phyloP scores from a whole-genome alignment of 306 rosid species.

The Dryas drummondii region DNA sequence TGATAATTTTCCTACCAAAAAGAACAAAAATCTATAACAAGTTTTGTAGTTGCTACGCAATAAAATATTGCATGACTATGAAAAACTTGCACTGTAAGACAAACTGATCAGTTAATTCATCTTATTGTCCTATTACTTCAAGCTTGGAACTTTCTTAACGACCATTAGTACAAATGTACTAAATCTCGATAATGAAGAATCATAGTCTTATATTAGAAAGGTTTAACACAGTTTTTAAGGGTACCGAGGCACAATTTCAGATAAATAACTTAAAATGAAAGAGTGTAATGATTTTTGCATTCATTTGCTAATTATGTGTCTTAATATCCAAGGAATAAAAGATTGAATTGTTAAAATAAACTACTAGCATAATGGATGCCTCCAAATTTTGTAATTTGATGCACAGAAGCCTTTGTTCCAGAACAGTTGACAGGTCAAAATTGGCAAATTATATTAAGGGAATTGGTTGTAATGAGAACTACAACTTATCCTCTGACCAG shows the following conservation, averaged over 20 bases:
- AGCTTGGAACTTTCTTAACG: neutral
- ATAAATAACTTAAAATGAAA: no score
- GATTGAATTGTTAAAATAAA: neutral
- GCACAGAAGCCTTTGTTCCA: neutral
- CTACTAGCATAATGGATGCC: neutral
- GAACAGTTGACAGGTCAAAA: conserved; percentile 18
- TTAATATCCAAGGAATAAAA: neutral
- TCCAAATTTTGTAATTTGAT: neutral
- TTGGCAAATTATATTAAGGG: conserved; percentile 18
- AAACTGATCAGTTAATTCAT: no score
- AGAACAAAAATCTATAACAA: neutral
- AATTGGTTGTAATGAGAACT: conserved; percentile 12
- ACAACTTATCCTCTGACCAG: neutral
- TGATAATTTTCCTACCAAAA: neutral
- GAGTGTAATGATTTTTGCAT: no score
- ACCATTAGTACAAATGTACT: neutral
- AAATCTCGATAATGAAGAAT: neutral
- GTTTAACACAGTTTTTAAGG: neutral
- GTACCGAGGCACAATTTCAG: no score
- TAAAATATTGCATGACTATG: no score
- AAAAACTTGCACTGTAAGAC: no score
- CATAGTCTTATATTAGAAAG: neutral
- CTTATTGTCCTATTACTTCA: neutral
- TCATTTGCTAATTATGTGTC: no score
- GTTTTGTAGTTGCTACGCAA: conserved; percentile 5